Percentiles rank a stretch among this genome's conserved stretches.
Evolutionary conservation across 148 eudicot species (phyloP).

Genomic region (Persicaria tinctoria): DNA sequence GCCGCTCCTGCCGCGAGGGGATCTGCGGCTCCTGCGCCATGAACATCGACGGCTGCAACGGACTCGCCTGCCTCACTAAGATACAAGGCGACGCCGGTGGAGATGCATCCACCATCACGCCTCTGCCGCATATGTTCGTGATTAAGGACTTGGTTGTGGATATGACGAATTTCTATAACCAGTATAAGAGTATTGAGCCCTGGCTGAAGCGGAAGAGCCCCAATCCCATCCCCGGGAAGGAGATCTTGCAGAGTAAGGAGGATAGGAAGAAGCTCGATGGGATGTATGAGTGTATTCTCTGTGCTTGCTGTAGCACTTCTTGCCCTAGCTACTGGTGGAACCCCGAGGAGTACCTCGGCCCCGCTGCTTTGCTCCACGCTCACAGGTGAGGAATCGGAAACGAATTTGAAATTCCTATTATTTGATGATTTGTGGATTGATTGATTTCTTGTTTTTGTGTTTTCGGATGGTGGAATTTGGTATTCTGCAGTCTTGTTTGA

Average conservation of each 20-base stretch:
- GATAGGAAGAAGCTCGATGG: slow-evolving; percentile 96
- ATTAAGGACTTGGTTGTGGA: slow-evolving; percentile 95
- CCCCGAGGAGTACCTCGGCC: slow-evolving; percentile 88
- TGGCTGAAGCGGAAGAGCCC: slow-evolving; percentile 90
- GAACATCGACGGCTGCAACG: slow-evolving; percentile 93
- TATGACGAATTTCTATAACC: slow-evolving; percentile 91
- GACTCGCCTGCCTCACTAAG: slow-evolving; percentile 88
- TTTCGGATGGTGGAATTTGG: background rate
- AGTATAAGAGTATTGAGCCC: slow-evolving; percentile 96
- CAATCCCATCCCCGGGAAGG: slow-evolving; percentile 48
- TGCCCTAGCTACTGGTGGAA: slow-evolving; percentile 99
- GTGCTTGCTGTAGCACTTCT: slow-evolving; percentile 93
- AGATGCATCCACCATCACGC: slow-evolving; percentile 43
- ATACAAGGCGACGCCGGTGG: slow-evolving; percentile 15
- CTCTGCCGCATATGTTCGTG: slow-evolving; percentile 95
- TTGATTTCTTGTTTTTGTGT: background rate
- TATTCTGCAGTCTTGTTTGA: background rate
- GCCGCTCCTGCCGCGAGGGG: slow-evolving; percentile 90
- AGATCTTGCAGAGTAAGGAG: slow-evolving; percentile 67
- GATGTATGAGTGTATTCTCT: slow-evolving; percentile 94
- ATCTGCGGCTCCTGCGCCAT: slow-evolving; percentile 97
- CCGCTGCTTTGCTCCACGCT: slow-evolving; percentile 95
- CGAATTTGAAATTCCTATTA: background rate
- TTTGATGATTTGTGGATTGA: background rate
- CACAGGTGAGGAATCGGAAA: slow-evolving; percentile 37